A percentile compares a stretch with the other conserved stretches of the same genome.
These are phyloP conservation scores for Phlegmacium glaucopus DNA, from an alignment of 768 basidiomycete genomes.

Conservation along the genomic window DNA sequence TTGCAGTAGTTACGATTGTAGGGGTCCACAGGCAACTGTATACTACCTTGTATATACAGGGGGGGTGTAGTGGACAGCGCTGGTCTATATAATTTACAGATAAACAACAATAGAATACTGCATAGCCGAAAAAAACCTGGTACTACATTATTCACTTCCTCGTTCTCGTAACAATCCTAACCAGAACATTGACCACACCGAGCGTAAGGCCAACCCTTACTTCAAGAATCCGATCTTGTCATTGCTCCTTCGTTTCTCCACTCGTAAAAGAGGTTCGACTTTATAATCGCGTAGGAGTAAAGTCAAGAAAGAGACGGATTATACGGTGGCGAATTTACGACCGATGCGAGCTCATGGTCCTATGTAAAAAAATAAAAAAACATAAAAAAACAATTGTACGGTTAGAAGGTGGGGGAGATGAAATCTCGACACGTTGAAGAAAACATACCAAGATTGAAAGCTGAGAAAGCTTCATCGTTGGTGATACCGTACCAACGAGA, in stretches of 20 bases:
- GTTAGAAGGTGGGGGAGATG: background rate
- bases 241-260: slow-evolving; percentile 35
- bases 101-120: too few species aligned
- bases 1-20: too few species aligned
- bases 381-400: background rate
- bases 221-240: slow-evolving; percentile 35
- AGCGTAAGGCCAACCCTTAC: slow-evolving; percentile 33
- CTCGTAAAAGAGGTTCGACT: slow-evolving; percentile 41
- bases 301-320: slow-evolving; percentile 51
- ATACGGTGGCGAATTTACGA: slow-evolving; percentile 50
- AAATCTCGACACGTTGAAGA: background rate
- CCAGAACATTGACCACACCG: slow-evolving; percentile 28
- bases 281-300: slow-evolving; percentile 50
- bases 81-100: too few species aligned
- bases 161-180: slow-evolving; percentile 28
- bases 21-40: too few species aligned
- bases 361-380: too few species aligned
- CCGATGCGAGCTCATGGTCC: slow-evolving; percentile 55
- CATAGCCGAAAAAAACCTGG: background rate
- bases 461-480: slow-evolving; percentile 40
- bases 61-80: too few species aligned
- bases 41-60: too few species aligned
- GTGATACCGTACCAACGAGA: slow-evolving; percentile 46
- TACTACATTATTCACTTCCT: background rate
- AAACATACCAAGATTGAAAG: slow-evolving; percentile 41